A percentile compares a stretch with the other conserved stretches of the same genome.
Evolutionary conservation across 495 filamentous ascomycete species (phyloP).

Genomic region (Xylaria nigripes): DNA sequence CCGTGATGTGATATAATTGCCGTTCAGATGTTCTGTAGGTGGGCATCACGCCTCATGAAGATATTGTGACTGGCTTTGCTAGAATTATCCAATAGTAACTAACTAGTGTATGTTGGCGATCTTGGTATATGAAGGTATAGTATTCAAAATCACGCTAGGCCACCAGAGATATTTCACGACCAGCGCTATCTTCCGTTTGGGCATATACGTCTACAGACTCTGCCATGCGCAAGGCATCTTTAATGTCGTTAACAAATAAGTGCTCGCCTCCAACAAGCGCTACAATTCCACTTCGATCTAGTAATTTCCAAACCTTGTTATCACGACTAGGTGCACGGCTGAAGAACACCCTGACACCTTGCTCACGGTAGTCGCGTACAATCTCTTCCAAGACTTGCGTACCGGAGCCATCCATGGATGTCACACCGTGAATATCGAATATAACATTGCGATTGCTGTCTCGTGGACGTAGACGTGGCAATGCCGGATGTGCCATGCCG

Average conservation of each 20-base stretch:
- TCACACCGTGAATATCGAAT: slow-evolving; percentile 95
- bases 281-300: slow-evolving; percentile 75
- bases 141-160: not conserved
- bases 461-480: slow-evolving; percentile 63
- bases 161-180: not conserved
- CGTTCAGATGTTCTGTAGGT: no score
- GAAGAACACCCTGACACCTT: slow-evolving; percentile 80
- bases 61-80: no score
- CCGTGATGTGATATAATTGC: no score
- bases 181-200: not conserved
- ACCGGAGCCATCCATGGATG: slow-evolving; percentile 83
- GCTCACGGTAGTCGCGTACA: slow-evolving; percentile 62
- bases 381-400: slow-evolving; percentile 89
- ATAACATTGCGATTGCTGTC: slow-evolving; percentile 83
- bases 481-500: slow-evolving; percentile 70
- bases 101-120: not conserved
- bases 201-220: slow-evolving; percentile 50
- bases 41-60: no score
- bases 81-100: no score
- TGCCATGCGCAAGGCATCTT: slow-evolving; percentile 71
- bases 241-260: slow-evolving; percentile 75
- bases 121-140: not conserved
- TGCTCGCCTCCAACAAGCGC: slow-evolving; percentile 62
- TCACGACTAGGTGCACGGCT: slow-evolving; percentile 59
- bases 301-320: slow-evolving; percentile 59